phyloP scores from a whole-genome alignment of 257 asterid species.

The Solanum pinnatisectum region DNA sequence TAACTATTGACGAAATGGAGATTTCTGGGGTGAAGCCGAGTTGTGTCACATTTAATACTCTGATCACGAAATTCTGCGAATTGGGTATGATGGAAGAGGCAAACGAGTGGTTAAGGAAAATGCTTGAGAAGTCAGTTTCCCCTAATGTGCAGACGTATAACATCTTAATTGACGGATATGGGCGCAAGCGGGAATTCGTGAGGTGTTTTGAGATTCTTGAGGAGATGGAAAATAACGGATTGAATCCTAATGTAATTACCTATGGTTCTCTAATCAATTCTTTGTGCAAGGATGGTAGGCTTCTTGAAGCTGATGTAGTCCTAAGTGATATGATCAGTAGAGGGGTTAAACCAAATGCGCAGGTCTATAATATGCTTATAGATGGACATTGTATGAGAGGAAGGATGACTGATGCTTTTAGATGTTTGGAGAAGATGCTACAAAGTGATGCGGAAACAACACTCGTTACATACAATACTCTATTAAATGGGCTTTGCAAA shows the following conservation, averaged over 20 bases:
- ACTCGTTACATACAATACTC: constrained; percentile 57
- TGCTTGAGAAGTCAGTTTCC: constrained; percentile 41
- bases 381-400: constrained; percentile 51
- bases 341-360: constrained; percentile 51
- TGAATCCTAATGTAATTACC: constrained; percentile 48
- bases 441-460: constrained; percentile 32
- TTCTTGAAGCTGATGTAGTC: constrained; percentile 54
- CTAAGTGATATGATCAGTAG: constrained; percentile 51
- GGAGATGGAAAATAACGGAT: constrained; percentile 51
- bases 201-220: constrained; percentile 62
- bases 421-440: constrained; percentile 44
- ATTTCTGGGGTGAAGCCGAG: constrained; percentile 44
- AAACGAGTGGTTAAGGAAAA: constrained; percentile 43
- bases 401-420: constrained; percentile 29
- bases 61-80: constrained; percentile 39
- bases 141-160: constrained; percentile 59
- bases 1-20: constrained; percentile 46
- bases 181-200: constrained; percentile 36
- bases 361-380: constrained; percentile 58
- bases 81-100: constrained; percentile 53
- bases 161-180: constrained; percentile 60
- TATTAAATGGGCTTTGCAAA: constrained; percentile 52
- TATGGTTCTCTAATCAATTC: constrained; percentile 62
- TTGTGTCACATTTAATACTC: constrained; percentile 53
- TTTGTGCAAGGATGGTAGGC: constrained; percentile 58